Conservation (phyloP, 495 filamentous ascomycete genomes). For the Xylona heveae region DNA sequence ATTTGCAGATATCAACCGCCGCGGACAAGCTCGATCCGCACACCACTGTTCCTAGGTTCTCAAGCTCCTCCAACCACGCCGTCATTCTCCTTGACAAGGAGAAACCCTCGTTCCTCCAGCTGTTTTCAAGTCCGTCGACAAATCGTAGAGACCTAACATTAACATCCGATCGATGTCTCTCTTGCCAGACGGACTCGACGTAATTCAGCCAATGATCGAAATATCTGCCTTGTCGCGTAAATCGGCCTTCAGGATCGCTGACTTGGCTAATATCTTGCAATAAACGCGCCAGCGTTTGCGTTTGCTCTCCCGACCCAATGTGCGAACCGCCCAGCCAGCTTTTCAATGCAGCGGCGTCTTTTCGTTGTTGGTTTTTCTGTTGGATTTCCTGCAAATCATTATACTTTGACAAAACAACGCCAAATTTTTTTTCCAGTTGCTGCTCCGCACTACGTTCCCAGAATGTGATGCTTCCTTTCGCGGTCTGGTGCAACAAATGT, state of each 20-base stretch:
- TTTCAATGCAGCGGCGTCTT: slow-evolving; percentile 9
- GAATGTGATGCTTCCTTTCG: slow-evolving; percentile 11
- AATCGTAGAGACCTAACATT: not conserved
- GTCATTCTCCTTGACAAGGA: slow-evolving; percentile 1
- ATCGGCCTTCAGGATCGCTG: slow-evolving; percentile 25
- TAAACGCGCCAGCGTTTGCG: slow-evolving; percentile 28
- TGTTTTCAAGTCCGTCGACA: slow-evolving; percentile 1
- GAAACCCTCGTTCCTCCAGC: not conserved
- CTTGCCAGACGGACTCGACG: slow-evolving; percentile 18
- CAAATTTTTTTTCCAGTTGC: slow-evolving; percentile 20
- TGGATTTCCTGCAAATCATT: slow-evolving; percentile 11
- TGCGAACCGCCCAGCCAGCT: slow-evolving; percentile 7
- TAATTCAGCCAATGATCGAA: slow-evolving; percentile 29
- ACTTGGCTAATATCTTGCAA: slow-evolving; percentile 26
- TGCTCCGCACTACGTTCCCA: slow-evolving; percentile 27
- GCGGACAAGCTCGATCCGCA: not conserved
- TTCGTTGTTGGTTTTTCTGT: slow-evolving; percentile 8
- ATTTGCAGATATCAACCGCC: not conserved
- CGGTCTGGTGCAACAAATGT: slow-evolving; percentile 38
- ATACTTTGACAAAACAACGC: slow-evolving; percentile 14
- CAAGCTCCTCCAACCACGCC: slow-evolving; percentile 1
- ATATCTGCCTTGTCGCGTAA: slow-evolving; percentile 20
- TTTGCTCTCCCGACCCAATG: slow-evolving; percentile 22
- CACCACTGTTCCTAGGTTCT: not conserved
- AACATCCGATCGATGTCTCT: slow-evolving; percentile 8